Percentiles rank a stretch among this genome's conserved stretches.
Conservation (phyloP, 2,329 filamentous ascomycete species). For the Fusarium metavorans region DNA sequence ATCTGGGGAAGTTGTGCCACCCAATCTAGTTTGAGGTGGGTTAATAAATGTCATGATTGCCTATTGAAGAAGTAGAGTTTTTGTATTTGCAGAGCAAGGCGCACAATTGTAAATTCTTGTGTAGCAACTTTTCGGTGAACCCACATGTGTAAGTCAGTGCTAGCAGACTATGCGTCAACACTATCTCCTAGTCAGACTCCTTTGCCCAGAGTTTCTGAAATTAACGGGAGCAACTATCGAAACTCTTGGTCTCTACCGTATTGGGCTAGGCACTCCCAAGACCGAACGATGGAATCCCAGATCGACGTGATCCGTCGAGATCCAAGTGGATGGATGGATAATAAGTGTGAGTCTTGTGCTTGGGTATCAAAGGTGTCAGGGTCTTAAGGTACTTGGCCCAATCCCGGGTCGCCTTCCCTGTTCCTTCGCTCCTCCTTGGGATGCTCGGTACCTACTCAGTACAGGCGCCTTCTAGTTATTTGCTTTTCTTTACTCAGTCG, state of each 20-base stretch:
- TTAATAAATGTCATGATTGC: neutral
- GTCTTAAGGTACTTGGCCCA: slow-evolving; percentile 4
- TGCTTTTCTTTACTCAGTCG: neutral
- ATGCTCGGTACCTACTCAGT: neutral
- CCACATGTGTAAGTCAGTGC: neutral
- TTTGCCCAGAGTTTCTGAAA: slow-evolving; percentile 1
- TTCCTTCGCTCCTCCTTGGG: neutral
- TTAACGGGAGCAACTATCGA: slow-evolving; percentile 3
- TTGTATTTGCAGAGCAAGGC: neutral
- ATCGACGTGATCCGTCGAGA: neutral
- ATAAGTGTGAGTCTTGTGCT: neutral
- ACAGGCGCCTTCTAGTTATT: neutral
- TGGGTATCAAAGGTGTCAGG: slow-evolving; percentile 1
- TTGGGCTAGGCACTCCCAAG: neutral
- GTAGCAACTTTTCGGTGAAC: neutral
- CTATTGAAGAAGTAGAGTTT: neutral
- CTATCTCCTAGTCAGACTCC: neutral
- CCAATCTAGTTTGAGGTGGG: neutral
- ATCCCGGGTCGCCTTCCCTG: neutral
- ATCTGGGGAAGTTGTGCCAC: neutral
- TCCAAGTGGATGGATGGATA: neutral
- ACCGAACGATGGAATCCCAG: neutral
- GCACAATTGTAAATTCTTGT: neutral
- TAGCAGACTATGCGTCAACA: neutral
- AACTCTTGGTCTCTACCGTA: neutral